Evolutionary conservation across 495 filamentous ascomycete genomes (phyloP).

Genomic region (Lasiosphaeris hirsuta): DNA sequence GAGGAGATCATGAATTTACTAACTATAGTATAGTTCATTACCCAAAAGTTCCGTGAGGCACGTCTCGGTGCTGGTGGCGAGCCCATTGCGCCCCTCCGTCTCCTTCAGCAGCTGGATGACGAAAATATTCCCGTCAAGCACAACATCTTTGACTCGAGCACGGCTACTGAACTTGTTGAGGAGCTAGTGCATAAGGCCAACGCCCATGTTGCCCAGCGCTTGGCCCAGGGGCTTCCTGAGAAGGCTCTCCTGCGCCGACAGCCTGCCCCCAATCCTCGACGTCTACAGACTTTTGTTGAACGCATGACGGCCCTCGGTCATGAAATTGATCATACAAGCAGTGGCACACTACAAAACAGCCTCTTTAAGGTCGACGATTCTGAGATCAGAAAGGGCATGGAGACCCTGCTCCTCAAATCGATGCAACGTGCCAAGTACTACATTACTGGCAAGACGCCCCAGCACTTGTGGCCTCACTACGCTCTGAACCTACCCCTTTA

Average conservation of each 20-base stretch:
- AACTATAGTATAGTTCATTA: constrained; percentile 57
- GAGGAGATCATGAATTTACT: no score
- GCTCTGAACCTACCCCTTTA: constrained; percentile 89
- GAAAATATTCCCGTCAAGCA: constrained; percentile 95
- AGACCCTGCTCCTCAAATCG: constrained; percentile 86
- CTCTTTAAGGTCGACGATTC: constrained; percentile 85
- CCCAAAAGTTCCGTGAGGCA: constrained; percentile 83
- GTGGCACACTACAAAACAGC: constrained; percentile 85
- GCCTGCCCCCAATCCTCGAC: constrained; percentile 76
- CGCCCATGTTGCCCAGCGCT: constrained; percentile 78
- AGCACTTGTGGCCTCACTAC: constrained; percentile 80
- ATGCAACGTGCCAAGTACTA: constrained; percentile 97
- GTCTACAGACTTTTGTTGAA: constrained; percentile 85
- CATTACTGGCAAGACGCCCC: constrained; percentile 68
- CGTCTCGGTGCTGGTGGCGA: constrained; percentile 75
- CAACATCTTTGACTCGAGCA: constrained; percentile 90
- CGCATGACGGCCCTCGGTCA: constrained; percentile 89
- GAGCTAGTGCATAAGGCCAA: constrained; percentile 92
- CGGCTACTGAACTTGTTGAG: constrained; percentile 89
- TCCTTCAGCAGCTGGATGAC: constrained; percentile 93
- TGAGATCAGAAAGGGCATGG: constrained; percentile 93
- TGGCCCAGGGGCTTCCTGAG: constrained; percentile 74
- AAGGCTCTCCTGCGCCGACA: constrained; percentile 91
- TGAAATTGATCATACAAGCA: constrained; percentile 83
- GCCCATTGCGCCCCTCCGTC: constrained; percentile 77